These are phyloP conservation scores for Pythium monospermum DNA, from an alignment of 352 stramenopile genomes.

Conservation along the genomic window DNA sequence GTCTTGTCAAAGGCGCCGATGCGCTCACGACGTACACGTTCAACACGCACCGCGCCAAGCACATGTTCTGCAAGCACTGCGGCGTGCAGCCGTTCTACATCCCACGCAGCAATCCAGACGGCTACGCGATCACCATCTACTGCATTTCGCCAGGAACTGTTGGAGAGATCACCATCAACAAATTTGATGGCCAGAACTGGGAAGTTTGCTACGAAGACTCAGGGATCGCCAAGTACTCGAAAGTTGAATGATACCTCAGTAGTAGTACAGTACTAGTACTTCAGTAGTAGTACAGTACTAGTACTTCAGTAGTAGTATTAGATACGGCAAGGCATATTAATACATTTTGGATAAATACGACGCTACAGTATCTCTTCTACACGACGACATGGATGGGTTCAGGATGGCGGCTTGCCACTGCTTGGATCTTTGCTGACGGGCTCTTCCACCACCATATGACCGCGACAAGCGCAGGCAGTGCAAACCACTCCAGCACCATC, in stretches of 20 bases:
- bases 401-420: not conserved
- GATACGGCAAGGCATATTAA: too few relatives aligned
- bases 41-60: constrained; percentile 70
- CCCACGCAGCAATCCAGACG: constrained; percentile 77
- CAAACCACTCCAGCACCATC: constrained; percentile 25
- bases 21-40: constrained; percentile 76
- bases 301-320: too few relatives aligned
- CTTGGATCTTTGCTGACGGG: constrained; percentile 8
- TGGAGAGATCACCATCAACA: constrained; percentile 43
- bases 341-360: constrained; percentile 12
- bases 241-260: constrained; percentile 10
- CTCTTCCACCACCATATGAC: constrained; percentile 14
- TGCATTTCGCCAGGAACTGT: constrained; percentile 59
- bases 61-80: constrained; percentile 77
- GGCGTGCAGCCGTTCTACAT: constrained; percentile 80
- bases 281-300: too few relatives aligned
- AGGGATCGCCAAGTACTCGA: constrained; percentile 38
- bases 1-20: constrained; percentile 37
- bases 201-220: constrained; percentile 33
- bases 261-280: too few relatives aligned
- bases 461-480: constrained; percentile 9
- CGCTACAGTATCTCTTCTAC: not conserved
- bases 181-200: constrained; percentile 77
- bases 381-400: not conserved
- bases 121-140: constrained; percentile 61